These are phyloP conservation scores for Tetracladium maxilliforme DNA, from an alignment of 2,329 filamentous ascomycete genomes.

Conservation along the genomic window DNA sequence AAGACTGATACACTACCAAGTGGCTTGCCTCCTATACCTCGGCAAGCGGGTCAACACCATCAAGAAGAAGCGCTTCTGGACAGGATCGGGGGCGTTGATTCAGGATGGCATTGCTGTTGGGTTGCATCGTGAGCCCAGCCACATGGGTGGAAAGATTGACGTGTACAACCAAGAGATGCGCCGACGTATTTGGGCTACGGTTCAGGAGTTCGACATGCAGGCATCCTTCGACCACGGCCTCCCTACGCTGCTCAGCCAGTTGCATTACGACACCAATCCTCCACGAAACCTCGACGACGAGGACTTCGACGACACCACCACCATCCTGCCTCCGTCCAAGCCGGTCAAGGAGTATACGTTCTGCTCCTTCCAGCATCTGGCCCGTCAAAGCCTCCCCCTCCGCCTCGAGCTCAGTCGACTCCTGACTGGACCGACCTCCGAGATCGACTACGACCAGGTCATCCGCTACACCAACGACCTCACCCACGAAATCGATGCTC, in stretches of 20 bases:
- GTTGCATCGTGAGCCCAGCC: slow-evolving; percentile 42
- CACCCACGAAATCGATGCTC: slow-evolving; percentile 42
- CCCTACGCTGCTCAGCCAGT: slow-evolving; percentile 39
- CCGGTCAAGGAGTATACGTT: not conserved
- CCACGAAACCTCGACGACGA: slow-evolving; percentile 43
- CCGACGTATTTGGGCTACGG: slow-evolving; percentile 43
- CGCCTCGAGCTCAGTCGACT: slow-evolving; percentile 31
- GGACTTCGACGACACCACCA: slow-evolving; percentile 30
- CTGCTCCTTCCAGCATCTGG: not conserved
- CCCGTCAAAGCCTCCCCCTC: not conserved
- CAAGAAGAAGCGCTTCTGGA: slow-evolving; percentile 52
- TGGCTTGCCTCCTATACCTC: slow-evolving; percentile 42
- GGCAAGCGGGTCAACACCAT: slow-evolving; percentile 47
- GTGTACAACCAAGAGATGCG: slow-evolving; percentile 49
- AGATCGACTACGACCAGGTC: slow-evolving; percentile 45
- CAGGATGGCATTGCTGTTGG: slow-evolving; percentile 43
- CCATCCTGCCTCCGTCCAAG: not conserved
- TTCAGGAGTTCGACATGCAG: slow-evolving; percentile 47
- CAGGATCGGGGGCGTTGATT: slow-evolving; percentile 36
- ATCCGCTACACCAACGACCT: slow-evolving; percentile 46
- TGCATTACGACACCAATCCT: slow-evolving; percentile 38
- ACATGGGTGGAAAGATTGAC: slow-evolving; percentile 23
- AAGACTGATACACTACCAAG: slow-evolving; percentile 43
- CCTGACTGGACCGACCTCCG: slow-evolving; percentile 35
- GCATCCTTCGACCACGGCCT: slow-evolving; percentile 45